A percentile compares a stretch with the other conserved stretches of the same genome.
Evolutionary conservation across 2,329 filamentous ascomycete genomes (phyloP).

Genomic region (Atkinsonella texensis): DNA sequence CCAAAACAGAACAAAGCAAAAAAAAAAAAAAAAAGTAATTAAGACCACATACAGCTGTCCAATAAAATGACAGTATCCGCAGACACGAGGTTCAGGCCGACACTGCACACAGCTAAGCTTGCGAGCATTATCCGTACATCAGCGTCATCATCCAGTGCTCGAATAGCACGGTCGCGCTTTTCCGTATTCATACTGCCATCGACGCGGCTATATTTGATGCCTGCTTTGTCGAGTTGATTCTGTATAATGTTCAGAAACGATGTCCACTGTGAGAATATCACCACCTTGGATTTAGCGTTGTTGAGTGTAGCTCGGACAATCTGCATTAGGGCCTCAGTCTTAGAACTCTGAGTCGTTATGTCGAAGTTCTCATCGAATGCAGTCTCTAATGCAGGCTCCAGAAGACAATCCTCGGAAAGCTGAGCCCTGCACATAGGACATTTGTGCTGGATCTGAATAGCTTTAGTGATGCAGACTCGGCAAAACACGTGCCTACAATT

Average conservation of each 20-base stretch:
- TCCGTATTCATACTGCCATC: constrained; percentile 67
- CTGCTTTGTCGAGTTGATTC: constrained; percentile 47
- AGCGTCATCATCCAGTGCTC: constrained; percentile 53
- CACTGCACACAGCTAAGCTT: constrained; percentile 68
- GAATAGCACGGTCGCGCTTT: constrained; percentile 60
- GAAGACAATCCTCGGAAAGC: constrained; percentile 45
- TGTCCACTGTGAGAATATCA: constrained; percentile 71
- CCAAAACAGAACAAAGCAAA: background rate
- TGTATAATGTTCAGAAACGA: constrained; percentile 63
- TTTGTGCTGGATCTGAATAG: constrained; percentile 63
- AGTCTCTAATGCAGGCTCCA: constrained; percentile 52
- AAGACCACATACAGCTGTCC: constrained; percentile 51
- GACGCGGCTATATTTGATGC: constrained; percentile 56
- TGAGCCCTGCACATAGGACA: constrained; percentile 75
- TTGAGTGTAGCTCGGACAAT: constrained; percentile 59
- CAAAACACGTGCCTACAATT: constrained; percentile 77
- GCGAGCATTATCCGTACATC: constrained; percentile 67
- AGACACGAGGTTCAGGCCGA: constrained; percentile 75
- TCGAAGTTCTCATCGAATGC: constrained; percentile 42
- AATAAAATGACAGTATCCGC: constrained; percentile 76
- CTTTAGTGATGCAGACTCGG: constrained; percentile 57
- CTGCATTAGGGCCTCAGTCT: constrained; percentile 66
- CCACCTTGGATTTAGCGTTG: constrained; percentile 53
- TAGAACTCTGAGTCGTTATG: constrained; percentile 58
- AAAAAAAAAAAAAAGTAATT: background rate